A percentile compares a stretch with the other conserved stretches of the same genome.
phyloP scores from a whole-genome alignment of 176 grass and related monocot genomes.

The Oryza punctata region DNA sequence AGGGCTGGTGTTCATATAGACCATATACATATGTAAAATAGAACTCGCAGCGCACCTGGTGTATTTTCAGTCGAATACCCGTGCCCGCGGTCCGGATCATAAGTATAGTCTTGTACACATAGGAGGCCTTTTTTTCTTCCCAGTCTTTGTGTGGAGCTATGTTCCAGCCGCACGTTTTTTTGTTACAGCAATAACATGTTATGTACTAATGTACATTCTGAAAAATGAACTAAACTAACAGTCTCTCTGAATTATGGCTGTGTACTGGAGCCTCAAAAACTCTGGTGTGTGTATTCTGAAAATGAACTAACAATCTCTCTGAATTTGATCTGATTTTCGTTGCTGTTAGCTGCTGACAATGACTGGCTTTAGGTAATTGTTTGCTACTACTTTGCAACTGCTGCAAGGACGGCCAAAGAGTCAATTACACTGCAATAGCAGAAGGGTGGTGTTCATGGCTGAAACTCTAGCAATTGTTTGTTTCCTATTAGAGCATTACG shows the following conservation, averaged over 20 bases:
- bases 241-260: constrained; percentile 7
- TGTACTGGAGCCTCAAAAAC: constrained; percentile 5
- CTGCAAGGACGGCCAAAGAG: constrained; percentile 5
- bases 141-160: constrained; percentile 29
- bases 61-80: constrained; percentile 58
- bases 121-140: constrained; percentile 17
- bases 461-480: background rate
- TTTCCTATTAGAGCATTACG: background rate
- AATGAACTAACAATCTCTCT: too few species aligned
- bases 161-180: constrained; percentile 40
- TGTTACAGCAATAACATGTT: constrained; percentile 41
- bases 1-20: constrained; percentile 59
- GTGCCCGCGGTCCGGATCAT: constrained; percentile 25
- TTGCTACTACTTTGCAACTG: constrained; percentile 32
- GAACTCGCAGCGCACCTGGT: constrained; percentile 46
- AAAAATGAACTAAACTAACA: constrained; percentile 25
- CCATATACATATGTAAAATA: constrained; percentile 55
- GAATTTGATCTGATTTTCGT: background rate
- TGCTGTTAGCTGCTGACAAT: constrained; percentile 13
- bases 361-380: constrained; percentile 30
- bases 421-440: constrained; percentile 8
- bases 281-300: background rate
- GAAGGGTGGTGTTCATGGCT: constrained; percentile 31
- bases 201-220: constrained; percentile 42
- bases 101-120: constrained; percentile 43